Evolutionary conservation across 495 filamentous ascomycete species (phyloP).

Genomic region (Daldinia loculata): DNA sequence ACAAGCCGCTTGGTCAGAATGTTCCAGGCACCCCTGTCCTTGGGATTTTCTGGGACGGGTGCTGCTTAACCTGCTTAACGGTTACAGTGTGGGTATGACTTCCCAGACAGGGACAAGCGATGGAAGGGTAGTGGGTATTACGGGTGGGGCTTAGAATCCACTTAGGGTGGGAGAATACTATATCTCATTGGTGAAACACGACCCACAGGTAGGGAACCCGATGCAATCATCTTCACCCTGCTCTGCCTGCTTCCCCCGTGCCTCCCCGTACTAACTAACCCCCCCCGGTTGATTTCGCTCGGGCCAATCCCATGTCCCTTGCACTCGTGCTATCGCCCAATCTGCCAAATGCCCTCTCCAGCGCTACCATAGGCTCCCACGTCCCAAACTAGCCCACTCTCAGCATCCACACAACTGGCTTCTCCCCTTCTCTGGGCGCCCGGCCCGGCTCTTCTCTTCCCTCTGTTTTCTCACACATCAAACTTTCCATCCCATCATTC

Average conservation of each 20-base stretch:
- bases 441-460: slow-evolving; percentile 36
- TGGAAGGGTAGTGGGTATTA: slow-evolving; percentile 5
- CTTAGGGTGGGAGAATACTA: not conserved
- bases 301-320: slow-evolving; percentile 42
- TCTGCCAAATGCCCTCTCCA: slow-evolving; percentile 30
- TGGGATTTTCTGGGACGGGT: not conserved
- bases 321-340: slow-evolving; percentile 38
- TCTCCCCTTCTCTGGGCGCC: slow-evolving; percentile 34
- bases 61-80: slow-evolving; percentile 2
- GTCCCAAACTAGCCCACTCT: slow-evolving; percentile 14
- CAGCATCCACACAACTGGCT: slow-evolving; percentile 16
- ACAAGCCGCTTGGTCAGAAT: slow-evolving; percentile 36
- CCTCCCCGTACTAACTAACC: slow-evolving; percentile 20
- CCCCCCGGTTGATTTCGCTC: slow-evolving; percentile 42
- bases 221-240: slow-evolving; percentile 43
- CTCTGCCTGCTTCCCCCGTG: slow-evolving; percentile 15
- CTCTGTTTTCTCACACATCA: slow-evolving; percentile 35
- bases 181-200: slow-evolving; percentile 30
- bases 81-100: slow-evolving; percentile 31
- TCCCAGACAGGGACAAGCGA: slow-evolving; percentile 23
- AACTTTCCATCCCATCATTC: slow-evolving; percentile 39
- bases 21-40: slow-evolving; percentile 34
- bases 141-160: slow-evolving; percentile 9
- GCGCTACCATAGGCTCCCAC: slow-evolving; percentile 20
- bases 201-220: slow-evolving; percentile 44